Evolutionary conservation across 2,329 filamentous ascomycete species (phyloP).

Genomic region (Whalleya microplaca): DNA sequence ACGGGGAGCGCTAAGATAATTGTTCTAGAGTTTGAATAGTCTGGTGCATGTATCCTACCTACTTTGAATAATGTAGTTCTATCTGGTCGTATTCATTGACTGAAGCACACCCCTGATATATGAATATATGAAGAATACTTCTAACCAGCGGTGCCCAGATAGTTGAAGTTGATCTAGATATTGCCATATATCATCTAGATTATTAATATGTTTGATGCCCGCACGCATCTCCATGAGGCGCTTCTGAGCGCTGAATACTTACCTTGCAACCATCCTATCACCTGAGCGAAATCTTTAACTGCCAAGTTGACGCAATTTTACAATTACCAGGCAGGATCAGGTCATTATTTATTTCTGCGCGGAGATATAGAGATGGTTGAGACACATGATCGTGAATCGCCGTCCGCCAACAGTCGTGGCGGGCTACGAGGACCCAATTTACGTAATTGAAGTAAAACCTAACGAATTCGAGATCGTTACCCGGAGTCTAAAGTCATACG

Average conservation of each 20-base stretch:
- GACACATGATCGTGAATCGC: not conserved
- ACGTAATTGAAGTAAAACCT: slow-evolving; percentile 20
- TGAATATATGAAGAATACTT: too few species aligned
- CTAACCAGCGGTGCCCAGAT: too few species aligned
- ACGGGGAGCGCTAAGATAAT: too few species aligned
- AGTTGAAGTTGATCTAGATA: too few species aligned
- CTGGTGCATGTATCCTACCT: too few species aligned
- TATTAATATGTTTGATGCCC: too few species aligned
- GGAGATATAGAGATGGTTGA: not conserved
- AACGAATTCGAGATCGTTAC: slow-evolving; percentile 1
- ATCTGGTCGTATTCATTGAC: too few species aligned
- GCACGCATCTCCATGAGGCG: not conserved
- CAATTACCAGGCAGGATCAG: not conserved
- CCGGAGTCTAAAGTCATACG: slow-evolving; percentile 12
- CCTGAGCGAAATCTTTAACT: not conserved
- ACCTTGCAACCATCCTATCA: not conserved
- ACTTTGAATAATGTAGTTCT: too few species aligned
- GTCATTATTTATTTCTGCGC: not conserved
- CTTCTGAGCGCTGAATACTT: not conserved
- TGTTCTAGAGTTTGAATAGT: too few species aligned
- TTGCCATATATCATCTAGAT: too few species aligned
- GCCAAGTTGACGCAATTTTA: not conserved
- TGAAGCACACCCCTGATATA: too few species aligned
- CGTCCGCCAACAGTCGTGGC: not conserved
- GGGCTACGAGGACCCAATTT: slow-evolving; percentile 4